Conservation (phyloP, 139 green algal genomes). For the Chara braunii region DNA sequence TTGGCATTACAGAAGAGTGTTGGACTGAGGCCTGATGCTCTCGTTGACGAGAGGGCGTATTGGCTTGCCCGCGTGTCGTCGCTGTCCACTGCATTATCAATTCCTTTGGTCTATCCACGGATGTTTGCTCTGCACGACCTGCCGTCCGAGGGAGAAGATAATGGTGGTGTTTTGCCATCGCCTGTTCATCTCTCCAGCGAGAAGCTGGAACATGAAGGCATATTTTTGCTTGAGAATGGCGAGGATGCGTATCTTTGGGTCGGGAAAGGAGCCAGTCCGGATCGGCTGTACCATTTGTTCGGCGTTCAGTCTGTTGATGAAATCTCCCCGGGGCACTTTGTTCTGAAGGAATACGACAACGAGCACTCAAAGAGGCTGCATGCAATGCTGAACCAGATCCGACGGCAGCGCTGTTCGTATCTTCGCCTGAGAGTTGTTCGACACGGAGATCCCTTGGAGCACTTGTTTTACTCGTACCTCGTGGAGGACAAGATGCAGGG, state of each 20-base stretch:
- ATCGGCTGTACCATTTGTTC: conserved; percentile 51
- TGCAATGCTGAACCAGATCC: conserved; percentile 40
- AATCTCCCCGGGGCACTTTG: conserved; percentile 18
- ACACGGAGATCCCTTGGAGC: conserved; percentile 45
- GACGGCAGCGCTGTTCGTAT: conserved; percentile 28
- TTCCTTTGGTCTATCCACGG: conserved; percentile 58
- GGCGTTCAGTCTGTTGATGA: conserved; percentile 54
- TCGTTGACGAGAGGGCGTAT: conserved; percentile 71
- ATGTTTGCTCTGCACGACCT: conserved; percentile 53
- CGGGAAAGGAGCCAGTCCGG: conserved; percentile 45
- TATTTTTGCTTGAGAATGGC: conserved; percentile 87
- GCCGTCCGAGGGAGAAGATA: conserved; percentile 14
- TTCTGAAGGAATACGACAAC: conserved; percentile 26
- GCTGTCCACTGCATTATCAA: conserved; percentile 43
- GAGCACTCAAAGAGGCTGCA: conserved; percentile 10
- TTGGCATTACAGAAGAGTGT: conserved; percentile 66
- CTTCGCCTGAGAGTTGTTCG: conserved; percentile 2
- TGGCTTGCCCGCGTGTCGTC: conserved; percentile 58
- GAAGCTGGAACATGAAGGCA: conserved; percentile 57
- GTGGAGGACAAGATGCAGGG: conserved; percentile 68
- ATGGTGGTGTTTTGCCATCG: conserved; percentile 22
- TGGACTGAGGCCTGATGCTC: conserved; percentile 68
- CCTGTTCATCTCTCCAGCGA: conserved; percentile 41
- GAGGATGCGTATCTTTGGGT: conserved; percentile 80
- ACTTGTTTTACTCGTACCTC: conserved; percentile 64